Base-by-base conservation (phyloP, 2,329 filamentous ascomycete species). In the Botryotinia convoluta region DNA sequence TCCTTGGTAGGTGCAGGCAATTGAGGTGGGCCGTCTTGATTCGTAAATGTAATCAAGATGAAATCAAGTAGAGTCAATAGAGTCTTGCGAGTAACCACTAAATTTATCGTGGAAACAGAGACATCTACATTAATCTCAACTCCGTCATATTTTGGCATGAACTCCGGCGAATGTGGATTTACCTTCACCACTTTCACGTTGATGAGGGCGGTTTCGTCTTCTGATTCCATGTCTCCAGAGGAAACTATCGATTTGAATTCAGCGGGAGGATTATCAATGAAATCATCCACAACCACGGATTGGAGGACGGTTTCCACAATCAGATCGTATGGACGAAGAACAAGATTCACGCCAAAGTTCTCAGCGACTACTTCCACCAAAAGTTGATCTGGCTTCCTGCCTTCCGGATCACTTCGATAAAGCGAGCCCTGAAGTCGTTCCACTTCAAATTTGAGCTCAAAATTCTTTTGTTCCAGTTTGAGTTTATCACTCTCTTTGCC, bases 231-330 rank as follows among this genome's bases (percentile, higher is more conserved):
- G 67, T 91, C 90, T 0, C 89, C 89, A 1, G 96, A 98, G 0
- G 95, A 97, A n/a, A 99, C 90, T 69, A 99, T 97, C 39, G 95
- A 95, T 83, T 96, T 97, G 86, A 99, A 99, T 79, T 98, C 95
- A 0, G 93, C 85, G 0, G 94, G 91, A 71, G 95, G 92, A 76
- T 96, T 86, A 77, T 93, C 95, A 14, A 99, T 95, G 80, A 98
- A 95, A 80, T 99, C 96, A 79, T 98, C 95, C 4, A 99, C 90
- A 0, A 92, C 93, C 29, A 99, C 86, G 1, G 94, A 95, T 22
- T 93, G 92, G 16, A 99, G 87, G 0, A 94, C 91, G 39, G 99
- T 93, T 79, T 98, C 93, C 1, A 96, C 95, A 39, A 91, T 93
- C 91, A 99, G 96, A 81, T 99, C 95, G 78, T 92, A 98, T 0